phyloP scores from a whole-genome alignment of 2,329 filamentous ascomycete genomes.

The Neonectria hederae region DNA sequence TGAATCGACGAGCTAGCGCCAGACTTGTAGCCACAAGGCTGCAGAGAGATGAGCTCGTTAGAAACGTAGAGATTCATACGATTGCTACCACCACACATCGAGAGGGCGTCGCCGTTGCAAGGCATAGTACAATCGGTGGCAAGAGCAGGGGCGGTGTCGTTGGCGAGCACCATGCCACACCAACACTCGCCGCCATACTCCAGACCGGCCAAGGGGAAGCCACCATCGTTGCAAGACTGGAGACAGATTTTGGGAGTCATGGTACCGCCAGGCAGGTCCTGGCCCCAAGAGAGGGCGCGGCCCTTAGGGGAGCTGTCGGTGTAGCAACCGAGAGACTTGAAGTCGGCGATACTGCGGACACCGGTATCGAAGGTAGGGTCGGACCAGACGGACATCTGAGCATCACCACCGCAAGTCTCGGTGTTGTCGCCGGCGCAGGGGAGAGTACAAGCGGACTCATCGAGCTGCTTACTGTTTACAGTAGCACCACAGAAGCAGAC shows the following conservation, averaged over 20 bases:
- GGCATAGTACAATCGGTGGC: conserved; percentile 57
- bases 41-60: conserved; percentile 57
- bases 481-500: conserved; percentile 64
- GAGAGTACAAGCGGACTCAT: conserved; percentile 65
- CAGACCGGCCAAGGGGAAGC: conserved; percentile 59
- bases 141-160: conserved; percentile 51
- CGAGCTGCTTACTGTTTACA: conserved; percentile 61
- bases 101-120: conserved; percentile 58
- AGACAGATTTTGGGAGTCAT: conserved; percentile 57
- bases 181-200: conserved; percentile 61
- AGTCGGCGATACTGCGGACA: conserved; percentile 60
- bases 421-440: conserved; percentile 58
- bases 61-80: conserved; percentile 59
- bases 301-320: conserved; percentile 53
- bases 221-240: conserved; percentile 52
- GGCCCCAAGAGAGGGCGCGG: conserved; percentile 57
- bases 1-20: conserved; percentile 1
- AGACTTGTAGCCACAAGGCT: conserved; percentile 57
- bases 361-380: conserved; percentile 59
- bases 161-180: conserved; percentile 63
- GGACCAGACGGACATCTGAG: conserved; percentile 58
- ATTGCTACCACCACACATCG: conserved; percentile 55
- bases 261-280: conserved; percentile 47
- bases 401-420: conserved; percentile 59
- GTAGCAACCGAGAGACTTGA: conserved; percentile 71